phyloP scores from a whole-genome alignment of 345 rosid genomes.

The Eutrema japonicum region DNA sequence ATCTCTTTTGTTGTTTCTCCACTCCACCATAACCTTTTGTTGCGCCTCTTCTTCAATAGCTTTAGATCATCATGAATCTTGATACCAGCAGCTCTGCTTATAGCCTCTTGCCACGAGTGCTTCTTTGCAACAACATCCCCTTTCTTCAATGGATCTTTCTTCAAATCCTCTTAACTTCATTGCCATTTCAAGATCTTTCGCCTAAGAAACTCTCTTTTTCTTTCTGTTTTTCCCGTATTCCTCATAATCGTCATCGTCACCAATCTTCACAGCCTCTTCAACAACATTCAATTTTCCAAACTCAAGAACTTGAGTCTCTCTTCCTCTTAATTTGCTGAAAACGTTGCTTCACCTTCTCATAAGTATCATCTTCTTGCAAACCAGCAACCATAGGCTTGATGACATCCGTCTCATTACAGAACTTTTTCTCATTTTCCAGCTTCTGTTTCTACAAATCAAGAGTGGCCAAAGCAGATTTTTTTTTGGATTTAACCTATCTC shows the following conservation, averaged over 20 bases:
- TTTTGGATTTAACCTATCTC: constrained; percentile 64
- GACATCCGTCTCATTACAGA: constrained; percentile 48
- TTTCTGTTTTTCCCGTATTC: constrained; percentile 45
- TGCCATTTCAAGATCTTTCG: constrained; percentile 62
- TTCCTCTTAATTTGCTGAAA: constrained; percentile 47
- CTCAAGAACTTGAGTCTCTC: constrained; percentile 45
- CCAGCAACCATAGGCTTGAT: constrained; percentile 46
- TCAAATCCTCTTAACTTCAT: constrained; percentile 53
- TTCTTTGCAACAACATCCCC: constrained; percentile 55
- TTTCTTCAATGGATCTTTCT: constrained; percentile 61
- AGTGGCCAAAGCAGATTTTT: constrained; percentile 51
- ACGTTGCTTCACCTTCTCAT: constrained; percentile 69
- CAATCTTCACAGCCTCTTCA: constrained; percentile 48
- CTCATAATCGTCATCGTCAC: constrained; percentile 44
- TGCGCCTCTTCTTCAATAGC: constrained; percentile 59
- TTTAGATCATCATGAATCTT: constrained; percentile 75
- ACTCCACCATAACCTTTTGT: constrained; percentile 56
- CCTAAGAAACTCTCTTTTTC: constrained; percentile 58
- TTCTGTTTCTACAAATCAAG: constrained; percentile 63
- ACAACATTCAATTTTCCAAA: constrained; percentile 33
- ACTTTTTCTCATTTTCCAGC: constrained; percentile 59
- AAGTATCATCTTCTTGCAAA: constrained; percentile 56
- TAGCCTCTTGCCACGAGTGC: constrained; percentile 62
- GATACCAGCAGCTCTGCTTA: constrained; percentile 63
- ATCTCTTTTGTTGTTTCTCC: constrained; percentile 70